Evolutionary conservation across 164 flowering plant genomes (phyloP), one percentile per base, ranked within the genome.

Genomic region (Piper longum): DNA sequence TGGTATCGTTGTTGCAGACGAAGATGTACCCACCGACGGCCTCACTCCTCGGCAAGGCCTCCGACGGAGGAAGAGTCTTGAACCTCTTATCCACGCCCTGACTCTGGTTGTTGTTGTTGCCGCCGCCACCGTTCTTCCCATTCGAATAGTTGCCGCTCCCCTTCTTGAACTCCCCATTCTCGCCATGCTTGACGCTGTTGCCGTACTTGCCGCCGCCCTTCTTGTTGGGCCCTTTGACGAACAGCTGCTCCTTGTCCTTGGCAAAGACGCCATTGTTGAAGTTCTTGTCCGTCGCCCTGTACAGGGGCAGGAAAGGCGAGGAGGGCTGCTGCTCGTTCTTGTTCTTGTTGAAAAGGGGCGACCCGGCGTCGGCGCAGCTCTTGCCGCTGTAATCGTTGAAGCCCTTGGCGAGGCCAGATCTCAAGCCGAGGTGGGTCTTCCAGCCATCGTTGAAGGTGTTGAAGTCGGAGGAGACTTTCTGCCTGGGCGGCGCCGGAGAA

Each of bases 1-100:
- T 92, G 65, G 98, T 92, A 64, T 92, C 96, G 57, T 92, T 92
- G 80, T 92, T 92, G 82, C 98, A 92, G 66, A 92, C 96, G 61
- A 92, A 92, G 61, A 92, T 92, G 65, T 92, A 92, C 0, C 98
- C 98, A 41, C 98, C 98, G 63, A 92, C 68, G 0, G 85, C 75
- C 70, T 92, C 96, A 55, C 83, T 79, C 59, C 96, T 81, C 4
- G 98, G 96, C 61, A 92, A 71, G 62, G 96, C 69, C 67, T 92
- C 98, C 0, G 96, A 73, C 5, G 96, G 79, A 36, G 98, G 96
- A 57, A 92, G 85, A 7, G 98, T 85, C 83, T 89, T 93, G 68
- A 89, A 89, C 73, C 89, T 85, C 91, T 89, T 90, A 62, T 89
- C 97, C 12, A 63, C 80, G 5, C 69, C 73, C 51, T 52, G 77